Evolutionary conservation across 1,139 yeast species (phyloP), one percentile per base, ranked within the genome.

Genomic region (Zygosaccharomyces sapae): DNA sequence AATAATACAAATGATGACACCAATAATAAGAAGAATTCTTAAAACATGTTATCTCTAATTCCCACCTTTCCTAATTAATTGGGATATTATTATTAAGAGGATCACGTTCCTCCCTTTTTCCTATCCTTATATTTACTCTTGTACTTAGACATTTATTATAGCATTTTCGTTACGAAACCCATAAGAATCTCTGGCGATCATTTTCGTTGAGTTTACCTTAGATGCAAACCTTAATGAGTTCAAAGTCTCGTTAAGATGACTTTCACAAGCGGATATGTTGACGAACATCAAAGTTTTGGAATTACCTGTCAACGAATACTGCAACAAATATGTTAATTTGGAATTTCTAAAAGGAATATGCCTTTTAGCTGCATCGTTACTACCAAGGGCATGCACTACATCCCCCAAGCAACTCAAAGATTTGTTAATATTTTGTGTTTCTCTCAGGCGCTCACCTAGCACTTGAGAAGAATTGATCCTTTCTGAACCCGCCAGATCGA

Each of bases 211-310:
- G 56, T 83, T 83, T 2, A 85, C 92, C 54, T 88, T 87, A 5
- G 89, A 79, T 0, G 97, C 98, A 72, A 92, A 92, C 46, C 97
- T 72, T 49, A 92, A 71, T 0, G 96, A 87, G 59, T 87, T 87
- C 22, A 90, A 59, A 0, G 96, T 84, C 62, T 92, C 98, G 55
- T 74, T 79, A 44, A 81, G 74, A 63, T 86, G 86, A 24, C 69
- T 69, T 19, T 65, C 66, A 43, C 77, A 68, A 3, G 96, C 90
- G 1, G 96, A 86, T 4, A 90, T 75, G 58, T 89, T 90, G 10
- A 89, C 97, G 73, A 92, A 85, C 97, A 92, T 89, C 50, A 92
- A 71, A 0, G 97, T 89, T 64, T 90, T 92, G 1, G 96, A 86
- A 49, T 80, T 77, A 0, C 96, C 97, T 2, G 87, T 82, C 37